Evolutionary conservation across 2,329 filamentous ascomycete genomes (phyloP), one percentile per base, ranked within the genome.

Genomic region (Colletotrichum sidae): DNA sequence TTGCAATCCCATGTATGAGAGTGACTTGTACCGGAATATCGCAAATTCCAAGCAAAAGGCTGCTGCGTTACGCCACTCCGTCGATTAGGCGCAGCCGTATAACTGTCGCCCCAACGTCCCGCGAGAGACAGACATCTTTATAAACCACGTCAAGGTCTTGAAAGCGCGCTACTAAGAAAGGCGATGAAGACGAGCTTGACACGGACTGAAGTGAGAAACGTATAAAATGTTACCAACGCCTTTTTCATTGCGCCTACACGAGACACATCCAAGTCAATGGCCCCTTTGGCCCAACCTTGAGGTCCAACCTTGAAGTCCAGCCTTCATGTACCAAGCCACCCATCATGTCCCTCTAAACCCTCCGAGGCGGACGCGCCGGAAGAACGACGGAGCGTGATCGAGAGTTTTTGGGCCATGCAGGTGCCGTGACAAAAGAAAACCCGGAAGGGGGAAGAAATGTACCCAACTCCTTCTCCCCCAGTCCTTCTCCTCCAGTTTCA

Each of bases 401-500:
- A 56, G 10, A 41, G 34, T 39, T 49, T 13, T n/a, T 54, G 17
- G 37, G 38, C 51, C 34, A 54, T 37, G 52, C 52, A 54, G 52
- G 39, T 54, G 53, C 53, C 15, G 33, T 46, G 42, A 33, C 53
- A 55, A 49, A 17, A 2, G 17, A 17, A 17, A 35, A 56, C 42
- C 54, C 53, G 15, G 8, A 49, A 56, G 54, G 17, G 2, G n/a
- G 46, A 56, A 54, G 34, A 56, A 56, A 34, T 39, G 44, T 47
- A 39, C 44, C 55, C 37, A 37, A 42, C 55, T 57, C 55, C 55
- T 50, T 57, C 55, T 57, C 55, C 25, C 7, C 42, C 55, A 25
- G 15, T 7, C 55, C 55, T 50, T 57, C 55, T 57, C 55, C 25
- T 10, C 42, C 55, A 25, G 15, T 7, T 57, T 50, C 44, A 34